phyloP scores from a whole-genome alignment of 2,329 filamentous ascomycete genomes.

The Podosphaera fusca region DNA sequence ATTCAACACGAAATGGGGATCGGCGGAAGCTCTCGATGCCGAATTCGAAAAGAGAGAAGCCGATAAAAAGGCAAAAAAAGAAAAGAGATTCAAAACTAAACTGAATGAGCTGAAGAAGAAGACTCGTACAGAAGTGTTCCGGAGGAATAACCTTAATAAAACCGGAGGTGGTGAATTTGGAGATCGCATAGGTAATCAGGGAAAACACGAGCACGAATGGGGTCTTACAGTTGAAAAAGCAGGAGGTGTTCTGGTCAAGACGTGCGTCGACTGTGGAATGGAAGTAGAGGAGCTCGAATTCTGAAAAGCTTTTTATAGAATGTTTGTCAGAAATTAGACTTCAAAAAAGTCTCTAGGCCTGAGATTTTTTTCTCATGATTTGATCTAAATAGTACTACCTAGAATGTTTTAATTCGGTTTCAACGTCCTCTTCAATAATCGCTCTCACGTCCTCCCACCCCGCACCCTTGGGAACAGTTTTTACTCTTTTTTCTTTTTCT shows the following conservation, averaged over 20 bases:
- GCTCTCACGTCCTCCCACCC: constrained; percentile 55
- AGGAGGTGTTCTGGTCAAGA: constrained; percentile 60
- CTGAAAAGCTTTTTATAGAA: constrained; percentile 2
- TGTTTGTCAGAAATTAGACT: not conserved
- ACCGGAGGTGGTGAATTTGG: constrained; percentile 39
- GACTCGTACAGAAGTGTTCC: constrained; percentile 75
- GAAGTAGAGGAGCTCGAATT: constrained; percentile 46
- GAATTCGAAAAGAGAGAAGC: constrained; percentile 63
- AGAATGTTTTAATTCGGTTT: constrained; percentile 28
- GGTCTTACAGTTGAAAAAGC: constrained; percentile 44
- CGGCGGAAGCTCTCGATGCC: constrained; percentile 58
- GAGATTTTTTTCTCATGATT: not conserved
- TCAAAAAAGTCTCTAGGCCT: not conserved
- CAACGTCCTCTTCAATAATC: constrained; percentile 53
- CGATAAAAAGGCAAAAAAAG: constrained; percentile 67
- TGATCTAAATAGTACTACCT: constrained; percentile 5
- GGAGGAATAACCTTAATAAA: constrained; percentile 38
- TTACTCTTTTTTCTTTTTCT: constrained; percentile 50
- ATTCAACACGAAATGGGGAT: constrained; percentile 76
- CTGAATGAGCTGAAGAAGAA: constrained; percentile 78
- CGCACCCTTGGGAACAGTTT: constrained; percentile 35
- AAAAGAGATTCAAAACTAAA: constrained; percentile 79
- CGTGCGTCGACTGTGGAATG: constrained; percentile 52
- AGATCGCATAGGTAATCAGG: constrained; percentile 39
- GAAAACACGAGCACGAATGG: constrained; percentile 79